These are phyloP conservation scores for Wallacemonas sp. DNA, from an alignment of 208 protist genomes.

Conservation along the genomic window DNA sequence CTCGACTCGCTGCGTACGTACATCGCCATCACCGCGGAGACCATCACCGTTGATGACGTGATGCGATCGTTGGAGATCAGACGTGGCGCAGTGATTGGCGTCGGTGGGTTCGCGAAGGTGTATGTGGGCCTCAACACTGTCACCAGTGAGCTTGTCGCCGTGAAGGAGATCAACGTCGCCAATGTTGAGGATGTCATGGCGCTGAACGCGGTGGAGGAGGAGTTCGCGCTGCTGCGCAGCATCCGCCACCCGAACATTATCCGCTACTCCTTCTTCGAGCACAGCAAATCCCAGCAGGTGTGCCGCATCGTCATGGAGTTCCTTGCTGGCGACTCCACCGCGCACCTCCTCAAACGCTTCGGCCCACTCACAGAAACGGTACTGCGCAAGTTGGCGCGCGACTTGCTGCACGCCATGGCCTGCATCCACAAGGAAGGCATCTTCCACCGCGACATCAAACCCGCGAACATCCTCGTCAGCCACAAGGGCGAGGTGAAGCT, in stretches of 20 bases:
- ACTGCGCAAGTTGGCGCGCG: slow-evolving; percentile 65
- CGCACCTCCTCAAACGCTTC: slow-evolving; percentile 75
- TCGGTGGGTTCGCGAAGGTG: slow-evolving; percentile 87
- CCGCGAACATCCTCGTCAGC: slow-evolving; percentile 90
- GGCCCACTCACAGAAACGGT: slow-evolving; percentile 82
- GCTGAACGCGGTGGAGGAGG: slow-evolving; percentile 70
- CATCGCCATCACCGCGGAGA: slow-evolving; percentile 56
- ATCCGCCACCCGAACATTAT: slow-evolving; percentile 90
- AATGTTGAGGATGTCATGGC: slow-evolving; percentile 72
- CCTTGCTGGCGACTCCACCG: slow-evolving; percentile 83
- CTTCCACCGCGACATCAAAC: slow-evolving; percentile 92
- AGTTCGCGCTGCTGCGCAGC: slow-evolving; percentile 86
- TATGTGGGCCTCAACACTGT: slow-evolving; percentile 82
- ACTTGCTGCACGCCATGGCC: slow-evolving; percentile 74
- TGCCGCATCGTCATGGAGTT: slow-evolving; percentile 91
- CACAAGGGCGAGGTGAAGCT: slow-evolving; percentile 87
- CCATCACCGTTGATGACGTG: slow-evolving; percentile 69
- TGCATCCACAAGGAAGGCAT: slow-evolving; percentile 91
- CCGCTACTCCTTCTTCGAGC: slow-evolving; percentile 87
- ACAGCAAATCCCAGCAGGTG: slow-evolving; percentile 81
- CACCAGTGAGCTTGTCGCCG: slow-evolving; percentile 79
- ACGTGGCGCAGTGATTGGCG: slow-evolving; percentile 72
- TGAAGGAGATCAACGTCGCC: slow-evolving; percentile 88
- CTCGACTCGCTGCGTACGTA: slow-evolving; percentile 58
- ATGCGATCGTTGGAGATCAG: slow-evolving; percentile 67